Base-by-base conservation (phyloP, 805 yeast species). In the Candida nitratophila region DNA sequence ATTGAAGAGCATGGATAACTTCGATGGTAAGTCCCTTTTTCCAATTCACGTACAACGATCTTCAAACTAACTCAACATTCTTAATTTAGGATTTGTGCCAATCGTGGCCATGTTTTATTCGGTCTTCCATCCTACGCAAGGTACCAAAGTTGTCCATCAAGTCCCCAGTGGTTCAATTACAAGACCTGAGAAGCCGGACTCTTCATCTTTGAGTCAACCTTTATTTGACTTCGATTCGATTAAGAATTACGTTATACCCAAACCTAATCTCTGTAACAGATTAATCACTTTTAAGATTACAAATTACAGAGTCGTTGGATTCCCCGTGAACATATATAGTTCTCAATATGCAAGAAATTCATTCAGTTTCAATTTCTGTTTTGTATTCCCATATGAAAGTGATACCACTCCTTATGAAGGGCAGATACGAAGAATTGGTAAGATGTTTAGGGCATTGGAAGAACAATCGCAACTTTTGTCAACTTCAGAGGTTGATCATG, bases 81-180 rank as follows among this genome's bases (percentile, higher is more conserved):
- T 24, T 4, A 16, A 10, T 26, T 7, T 12, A 61, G 96, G 96
- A 19, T 89, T 90, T 57, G 84, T 83, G 7, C 96, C 95, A n/a
- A 88, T 93, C 16, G 72, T 78, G 45, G 93, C 96, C 2, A 70
- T 89, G 38, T 90, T 93, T 61, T 93, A 87, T 61, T 81, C 96
- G 0, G 87, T 86, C 0, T 93, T 93, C 64, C 97, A 93, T 55
- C 97, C 97, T 0, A 86, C 93, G 0, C 96, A 89, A 56, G 99
- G 99, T 1, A 83, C 98, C 0, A 88, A 89, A 63, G 90, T 91
- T 6, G 75, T 86, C 5, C 86, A 85, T 55, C 96, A 93, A 60
- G 95, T 88, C 0, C 99, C 99, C 2, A 78, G 81, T 34, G 86
- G 88, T 6, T 70, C 85, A 4, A 76, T 81, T 22, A 71, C 70